phyloP scores from a whole-genome alignment of 306 rosid species.

The Lotus japonicus region DNA sequence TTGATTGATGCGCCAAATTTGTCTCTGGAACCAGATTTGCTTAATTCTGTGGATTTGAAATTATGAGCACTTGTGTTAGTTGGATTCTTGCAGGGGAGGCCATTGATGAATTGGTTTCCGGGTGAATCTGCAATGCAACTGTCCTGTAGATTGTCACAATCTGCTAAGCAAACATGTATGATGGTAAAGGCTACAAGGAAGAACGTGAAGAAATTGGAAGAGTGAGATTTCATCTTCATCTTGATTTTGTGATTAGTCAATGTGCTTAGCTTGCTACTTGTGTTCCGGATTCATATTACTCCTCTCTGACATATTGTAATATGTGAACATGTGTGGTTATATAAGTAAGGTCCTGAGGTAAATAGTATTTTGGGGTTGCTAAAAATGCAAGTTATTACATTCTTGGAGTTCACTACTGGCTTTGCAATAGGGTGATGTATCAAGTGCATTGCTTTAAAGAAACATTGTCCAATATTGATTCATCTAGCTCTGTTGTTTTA shows the following conservation, averaged over 20 bases:
- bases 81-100: conserved; percentile 66
- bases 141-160: conserved; percentile 49
- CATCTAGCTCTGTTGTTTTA: too few species aligned
- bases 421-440: conserved; percentile 4
- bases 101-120: conserved; percentile 47
- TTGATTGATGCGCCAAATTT: conserved; percentile 30
- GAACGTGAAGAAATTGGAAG: conserved; percentile 14
- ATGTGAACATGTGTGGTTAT: neutral
- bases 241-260: neutral
- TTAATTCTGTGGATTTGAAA: conserved; percentile 53
- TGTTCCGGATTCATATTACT: neutral
- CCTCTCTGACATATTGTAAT: neutral
- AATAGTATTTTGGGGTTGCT: conserved; percentile 32
- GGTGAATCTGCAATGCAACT: conserved; percentile 47
- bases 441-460: conserved; percentile 54
- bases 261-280: neutral
- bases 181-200: conserved; percentile 17
- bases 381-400: conserved; percentile 38
- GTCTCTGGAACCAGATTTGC: conserved; percentile 34
- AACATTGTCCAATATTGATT: conserved; percentile 28
- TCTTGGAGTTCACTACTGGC: conserved; percentile 80
- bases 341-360: neutral
- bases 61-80: conserved; percentile 30
- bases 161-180: conserved; percentile 30
- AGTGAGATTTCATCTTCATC: conserved; percentile 27